These are phyloP conservation scores for Apostasia shenzhenica DNA, from an alignment of 106 monocot genomes.

Conservation along the genomic window DNA sequence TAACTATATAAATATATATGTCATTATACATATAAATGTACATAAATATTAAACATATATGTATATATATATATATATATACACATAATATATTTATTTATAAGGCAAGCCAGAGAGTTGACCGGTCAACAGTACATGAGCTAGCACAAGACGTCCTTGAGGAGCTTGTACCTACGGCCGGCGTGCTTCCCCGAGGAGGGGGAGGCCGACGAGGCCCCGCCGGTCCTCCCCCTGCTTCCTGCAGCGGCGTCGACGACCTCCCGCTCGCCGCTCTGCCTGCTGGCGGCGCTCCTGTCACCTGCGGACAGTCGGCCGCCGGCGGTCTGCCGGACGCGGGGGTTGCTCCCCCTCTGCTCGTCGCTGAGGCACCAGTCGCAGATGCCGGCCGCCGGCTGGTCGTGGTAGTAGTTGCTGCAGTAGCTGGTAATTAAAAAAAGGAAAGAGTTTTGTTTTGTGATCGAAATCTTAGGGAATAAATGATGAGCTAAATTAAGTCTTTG, in stretches of 20 bases:
- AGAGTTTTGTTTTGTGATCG: not conserved
- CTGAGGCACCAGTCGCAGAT: slow-evolving; percentile 10
- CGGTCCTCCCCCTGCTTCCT: slow-evolving; percentile 1
- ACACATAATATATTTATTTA: too few species aligned
- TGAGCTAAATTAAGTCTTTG: not conserved
- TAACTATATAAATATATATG: too few species aligned
- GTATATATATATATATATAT: too few species aligned
- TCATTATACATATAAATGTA: too few species aligned
- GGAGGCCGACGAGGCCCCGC: not conserved
- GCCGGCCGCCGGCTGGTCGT: not conserved
- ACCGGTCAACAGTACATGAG: too few species aligned
- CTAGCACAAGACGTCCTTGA: slow-evolving; percentile 46
- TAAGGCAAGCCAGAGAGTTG: too few species aligned
- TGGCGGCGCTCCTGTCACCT: not conserved
- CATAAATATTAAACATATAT: too few species aligned
- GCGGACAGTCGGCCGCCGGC: not conserved
- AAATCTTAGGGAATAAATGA: not conserved
- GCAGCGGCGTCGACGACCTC: not conserved
- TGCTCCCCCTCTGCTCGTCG: not conserved
- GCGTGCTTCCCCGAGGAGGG: slow-evolving; percentile 18
- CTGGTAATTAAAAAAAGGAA: slow-evolving; percentile 3
- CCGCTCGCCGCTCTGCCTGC: not conserved
- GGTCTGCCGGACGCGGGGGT: not conserved
- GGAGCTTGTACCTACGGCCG: slow-evolving; percentile 51
- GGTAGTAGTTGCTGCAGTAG: slow-evolving; percentile 56